Conservation (phyloP, 768 basidiomycete species). For the Termitomyces sp. region DNA sequence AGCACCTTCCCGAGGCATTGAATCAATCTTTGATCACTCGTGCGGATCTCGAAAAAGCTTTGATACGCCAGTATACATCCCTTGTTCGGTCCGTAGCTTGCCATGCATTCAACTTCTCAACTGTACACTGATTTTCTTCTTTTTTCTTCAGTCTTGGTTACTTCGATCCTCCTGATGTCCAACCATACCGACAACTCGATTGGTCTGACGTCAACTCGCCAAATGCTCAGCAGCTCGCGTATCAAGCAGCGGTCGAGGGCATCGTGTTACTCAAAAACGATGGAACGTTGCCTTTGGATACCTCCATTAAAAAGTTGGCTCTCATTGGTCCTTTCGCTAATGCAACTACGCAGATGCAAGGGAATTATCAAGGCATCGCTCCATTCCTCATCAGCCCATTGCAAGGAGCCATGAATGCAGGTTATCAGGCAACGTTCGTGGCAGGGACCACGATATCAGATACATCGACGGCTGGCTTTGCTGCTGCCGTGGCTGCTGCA, state of each 20-base stretch:
- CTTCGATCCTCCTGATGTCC: constrained; percentile 47
- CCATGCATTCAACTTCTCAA: neutral
- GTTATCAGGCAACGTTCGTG: constrained; percentile 42
- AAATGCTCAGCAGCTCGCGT: constrained; percentile 43
- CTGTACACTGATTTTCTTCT: constrained; percentile 4
- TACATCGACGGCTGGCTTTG: constrained; percentile 41
- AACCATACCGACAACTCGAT: constrained; percentile 48
- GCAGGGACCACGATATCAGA: constrained; percentile 39
- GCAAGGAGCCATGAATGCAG: constrained; percentile 43
- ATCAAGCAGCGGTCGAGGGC: constrained; percentile 50
- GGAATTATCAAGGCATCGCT: constrained; percentile 53
- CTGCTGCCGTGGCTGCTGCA: constrained; percentile 50
- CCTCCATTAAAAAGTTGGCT: constrained; percentile 45
- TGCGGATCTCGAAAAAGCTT: constrained; percentile 38
- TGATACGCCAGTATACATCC: constrained; percentile 48
- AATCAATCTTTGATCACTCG: constrained; percentile 45
- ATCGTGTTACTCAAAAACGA: constrained; percentile 68
- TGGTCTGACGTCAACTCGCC: constrained; percentile 50
- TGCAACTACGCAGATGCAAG: constrained; percentile 54
- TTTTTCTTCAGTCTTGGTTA: constrained; percentile 44
- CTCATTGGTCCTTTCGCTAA: constrained; percentile 60
- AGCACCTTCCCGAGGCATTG: constrained; percentile 44
- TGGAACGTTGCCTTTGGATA: constrained; percentile 50
- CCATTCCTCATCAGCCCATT: constrained; percentile 56
- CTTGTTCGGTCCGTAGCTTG: constrained; percentile 42